phyloP scores from a whole-genome alignment of 2,329 filamentous ascomycete species.

The Fusarium sp. region DNA sequence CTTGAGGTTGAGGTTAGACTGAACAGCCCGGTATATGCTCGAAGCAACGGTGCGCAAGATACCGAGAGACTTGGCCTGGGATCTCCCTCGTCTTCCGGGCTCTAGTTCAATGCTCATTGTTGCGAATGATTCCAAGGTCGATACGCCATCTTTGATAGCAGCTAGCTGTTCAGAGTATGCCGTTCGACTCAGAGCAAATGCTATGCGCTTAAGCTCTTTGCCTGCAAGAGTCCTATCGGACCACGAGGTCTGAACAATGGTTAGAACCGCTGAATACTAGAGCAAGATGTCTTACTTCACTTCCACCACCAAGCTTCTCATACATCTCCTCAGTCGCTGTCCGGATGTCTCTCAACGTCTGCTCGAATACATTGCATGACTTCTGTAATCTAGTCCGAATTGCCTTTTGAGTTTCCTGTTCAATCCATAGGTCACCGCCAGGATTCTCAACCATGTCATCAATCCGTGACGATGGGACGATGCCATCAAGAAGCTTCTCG shows the following conservation, averaged over 20 bases:
- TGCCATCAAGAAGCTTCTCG: conserved; percentile 9
- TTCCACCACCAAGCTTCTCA: not conserved
- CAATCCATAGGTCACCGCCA: not conserved
- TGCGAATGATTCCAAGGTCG: not conserved
- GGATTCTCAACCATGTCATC: conserved; percentile 10
- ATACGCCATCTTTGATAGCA: not conserved
- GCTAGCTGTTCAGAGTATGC: not conserved
- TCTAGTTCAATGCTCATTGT: not conserved
- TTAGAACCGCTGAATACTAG: not conserved
- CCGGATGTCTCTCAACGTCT: not conserved
- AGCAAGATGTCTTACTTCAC: not conserved
- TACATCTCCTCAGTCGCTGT: not conserved
- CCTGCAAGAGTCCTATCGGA: not conserved
- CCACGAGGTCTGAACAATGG: not conserved
- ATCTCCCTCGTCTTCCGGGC: not conserved
- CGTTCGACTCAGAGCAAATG: not conserved
- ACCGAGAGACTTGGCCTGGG: not conserved
- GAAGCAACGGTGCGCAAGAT: not conserved
- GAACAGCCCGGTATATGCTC: not conserved
- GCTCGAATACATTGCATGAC: conserved; percentile 1
- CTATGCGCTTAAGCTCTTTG: not conserved
- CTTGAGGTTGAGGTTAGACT: not conserved
- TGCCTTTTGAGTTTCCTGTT: not conserved
- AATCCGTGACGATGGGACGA: not conserved
- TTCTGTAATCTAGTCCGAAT: conserved; percentile 5